Evolutionary conservation across 2,329 filamentous ascomycete genomes (phyloP).

Genomic region (Colletotrichum liriopes): DNA sequence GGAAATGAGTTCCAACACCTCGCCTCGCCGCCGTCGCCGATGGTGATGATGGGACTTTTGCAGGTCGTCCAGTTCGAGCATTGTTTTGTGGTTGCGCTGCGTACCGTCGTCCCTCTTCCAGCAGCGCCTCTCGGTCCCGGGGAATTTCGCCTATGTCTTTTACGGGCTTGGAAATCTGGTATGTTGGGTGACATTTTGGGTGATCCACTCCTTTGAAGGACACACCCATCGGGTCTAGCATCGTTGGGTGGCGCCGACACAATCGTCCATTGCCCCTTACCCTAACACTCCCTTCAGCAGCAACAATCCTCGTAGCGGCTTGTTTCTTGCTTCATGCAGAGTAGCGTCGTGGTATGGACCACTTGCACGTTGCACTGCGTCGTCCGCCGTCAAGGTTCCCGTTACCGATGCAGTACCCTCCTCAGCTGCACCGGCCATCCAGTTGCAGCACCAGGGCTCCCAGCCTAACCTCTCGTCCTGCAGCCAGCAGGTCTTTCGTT

Average conservation of each 20-base stretch:
- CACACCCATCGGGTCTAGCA: conserved; percentile 25
- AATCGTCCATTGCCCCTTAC: conserved; percentile 31
- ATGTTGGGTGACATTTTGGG: conserved; percentile 33
- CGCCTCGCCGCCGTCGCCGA: conserved; percentile 1
- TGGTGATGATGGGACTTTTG: neutral
- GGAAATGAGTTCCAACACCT: conserved; percentile 26
- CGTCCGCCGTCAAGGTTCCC: conserved; percentile 28
- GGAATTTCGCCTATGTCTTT: conserved; percentile 24
- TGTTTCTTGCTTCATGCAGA: conserved; percentile 20
- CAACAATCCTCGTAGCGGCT: conserved; percentile 10
- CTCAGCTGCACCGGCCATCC: conserved; percentile 15
- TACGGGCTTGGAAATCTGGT: conserved; percentile 9
- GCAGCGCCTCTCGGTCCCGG: conserved; percentile 9
- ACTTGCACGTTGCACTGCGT: conserved; percentile 20
- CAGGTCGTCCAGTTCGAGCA: neutral
- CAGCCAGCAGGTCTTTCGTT: conserved; percentile 14
- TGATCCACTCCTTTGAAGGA: conserved; percentile 17
- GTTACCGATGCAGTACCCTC: conserved; percentile 19
- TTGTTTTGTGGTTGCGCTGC: conserved; percentile 4
- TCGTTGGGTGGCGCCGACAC: conserved; percentile 21
- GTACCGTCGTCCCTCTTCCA: neutral
- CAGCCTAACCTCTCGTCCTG: conserved; percentile 32
- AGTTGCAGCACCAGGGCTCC: conserved; percentile 14
- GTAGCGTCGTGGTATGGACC: conserved; percentile 20
- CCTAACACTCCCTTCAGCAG: neutral